phyloP scores from a whole-genome alignment of 495 filamentous ascomycete species.

The Hypoxylon fuscum region DNA sequence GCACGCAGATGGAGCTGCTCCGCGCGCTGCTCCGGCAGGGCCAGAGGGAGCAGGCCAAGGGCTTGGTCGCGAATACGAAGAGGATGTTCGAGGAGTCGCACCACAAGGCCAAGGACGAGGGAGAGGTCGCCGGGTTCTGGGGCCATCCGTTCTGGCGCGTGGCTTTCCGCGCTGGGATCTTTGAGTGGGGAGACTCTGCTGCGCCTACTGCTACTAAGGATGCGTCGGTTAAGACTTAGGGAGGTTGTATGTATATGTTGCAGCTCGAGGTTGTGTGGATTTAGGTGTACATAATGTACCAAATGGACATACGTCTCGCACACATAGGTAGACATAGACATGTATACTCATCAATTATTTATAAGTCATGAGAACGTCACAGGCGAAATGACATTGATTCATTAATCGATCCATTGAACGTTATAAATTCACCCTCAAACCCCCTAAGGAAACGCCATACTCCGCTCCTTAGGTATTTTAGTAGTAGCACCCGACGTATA shows the following conservation, averaged over 20 bases:
- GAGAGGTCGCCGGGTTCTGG: conserved; percentile 44
- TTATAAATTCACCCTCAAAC: neutral
- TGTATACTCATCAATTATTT: too few species aligned
- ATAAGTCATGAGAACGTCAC: too few species aligned
- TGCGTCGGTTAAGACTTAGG: neutral
- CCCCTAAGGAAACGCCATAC: conserved; percentile 13
- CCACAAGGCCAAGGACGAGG: conserved; percentile 14
- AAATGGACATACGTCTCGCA: neutral
- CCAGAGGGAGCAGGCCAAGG: conserved; percentile 44
- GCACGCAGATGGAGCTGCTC: conserved; percentile 56
- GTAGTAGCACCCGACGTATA: neutral
- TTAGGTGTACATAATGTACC: neutral
- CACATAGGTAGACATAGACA: neutral
- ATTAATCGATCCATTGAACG: neutral
- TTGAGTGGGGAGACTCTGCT: conserved; percentile 19
- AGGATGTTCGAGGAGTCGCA: conserved; percentile 41
- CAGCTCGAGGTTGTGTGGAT: neutral
- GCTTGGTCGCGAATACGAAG: conserved; percentile 50
- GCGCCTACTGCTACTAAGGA: neutral
- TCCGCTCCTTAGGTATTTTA: conserved; percentile 23
- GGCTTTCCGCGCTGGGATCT: conserved; percentile 45
- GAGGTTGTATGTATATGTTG: neutral
- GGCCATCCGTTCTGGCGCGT: conserved; percentile 56
- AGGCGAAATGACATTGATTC: too few species aligned
- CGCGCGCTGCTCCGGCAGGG: conserved; percentile 55